Evolutionary conservation across 176 grass and related monocot genomes (phyloP).

Genomic region (Saccharum officinarum): DNA sequence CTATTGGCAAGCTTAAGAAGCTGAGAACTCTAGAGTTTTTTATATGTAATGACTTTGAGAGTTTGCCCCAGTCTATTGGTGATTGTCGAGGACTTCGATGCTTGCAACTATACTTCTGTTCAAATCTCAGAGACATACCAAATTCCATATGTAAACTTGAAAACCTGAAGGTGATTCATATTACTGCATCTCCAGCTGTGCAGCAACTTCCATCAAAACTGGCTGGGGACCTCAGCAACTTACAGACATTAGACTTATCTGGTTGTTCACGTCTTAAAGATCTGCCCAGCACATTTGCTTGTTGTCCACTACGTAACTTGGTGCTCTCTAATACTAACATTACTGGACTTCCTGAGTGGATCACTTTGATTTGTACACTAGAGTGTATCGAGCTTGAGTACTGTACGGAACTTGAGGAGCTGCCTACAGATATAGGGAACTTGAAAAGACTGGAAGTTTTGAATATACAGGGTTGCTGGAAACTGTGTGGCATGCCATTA

Average conservation of each 20-base stretch:
- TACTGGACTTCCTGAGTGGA: background rate
- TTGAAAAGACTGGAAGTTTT: background rate
- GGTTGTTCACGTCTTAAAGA: background rate
- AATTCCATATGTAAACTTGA: no score
- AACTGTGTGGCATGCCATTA: background rate
- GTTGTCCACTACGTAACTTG: background rate
- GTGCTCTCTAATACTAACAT: background rate
- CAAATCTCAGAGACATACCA: no score
- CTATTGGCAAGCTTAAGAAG: conserved; percentile 14
- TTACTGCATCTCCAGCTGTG: background rate
- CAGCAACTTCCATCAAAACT: background rate
- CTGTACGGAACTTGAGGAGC: background rate
- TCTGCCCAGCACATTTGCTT: background rate
- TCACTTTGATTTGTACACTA: background rate
- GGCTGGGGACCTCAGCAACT: background rate
- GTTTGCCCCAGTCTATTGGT: no score
- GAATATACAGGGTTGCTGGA: background rate
- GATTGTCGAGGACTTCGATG: no score
- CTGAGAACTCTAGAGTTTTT: no score
- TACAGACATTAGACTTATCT: background rate
- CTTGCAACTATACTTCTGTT: no score
- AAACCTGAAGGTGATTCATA: background rate
- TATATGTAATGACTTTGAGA: no score
- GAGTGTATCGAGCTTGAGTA: background rate
- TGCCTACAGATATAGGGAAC: background rate